Conservation (phyloP, 2,329 filamentous ascomycete species). For the Ophiostoma montium region DNA sequence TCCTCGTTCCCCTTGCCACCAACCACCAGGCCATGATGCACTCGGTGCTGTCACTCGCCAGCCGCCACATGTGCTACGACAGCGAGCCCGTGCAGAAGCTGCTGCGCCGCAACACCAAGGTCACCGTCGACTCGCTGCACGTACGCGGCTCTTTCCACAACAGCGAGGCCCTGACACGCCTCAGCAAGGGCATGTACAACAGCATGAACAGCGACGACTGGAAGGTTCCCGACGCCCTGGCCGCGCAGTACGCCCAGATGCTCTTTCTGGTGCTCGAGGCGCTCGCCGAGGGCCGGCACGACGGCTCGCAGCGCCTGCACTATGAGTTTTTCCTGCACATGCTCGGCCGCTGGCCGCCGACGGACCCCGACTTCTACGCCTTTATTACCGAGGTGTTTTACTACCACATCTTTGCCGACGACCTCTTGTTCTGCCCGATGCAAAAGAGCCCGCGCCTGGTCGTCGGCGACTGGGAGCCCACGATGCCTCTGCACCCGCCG, state of each 20-base stretch:
- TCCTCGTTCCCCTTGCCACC: constrained; percentile 69
- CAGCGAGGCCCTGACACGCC: constrained; percentile 30
- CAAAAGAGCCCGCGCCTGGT: constrained; percentile 22
- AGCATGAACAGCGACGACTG: constrained; percentile 8
- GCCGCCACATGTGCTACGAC: constrained; percentile 55
- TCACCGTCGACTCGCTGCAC: constrained; percentile 31
- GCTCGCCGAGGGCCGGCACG: constrained; percentile 38
- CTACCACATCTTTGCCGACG: constrained; percentile 60
- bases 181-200: constrained; percentile 29
- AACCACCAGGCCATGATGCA: constrained; percentile 78
- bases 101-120: constrained; percentile 33
- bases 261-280: constrained; percentile 46
- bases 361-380: constrained; percentile 49
- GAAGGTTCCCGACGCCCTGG: constrained; percentile 28
- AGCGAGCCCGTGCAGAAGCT: constrained; percentile 41
- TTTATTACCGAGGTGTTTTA: constrained; percentile 69
- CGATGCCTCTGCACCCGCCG: constrained; percentile 29
- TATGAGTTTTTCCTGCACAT: constrained; percentile 62
- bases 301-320: constrained; percentile 65
- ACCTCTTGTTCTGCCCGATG: constrained; percentile 38
- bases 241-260: constrained; percentile 41
- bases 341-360: constrained; percentile 45
- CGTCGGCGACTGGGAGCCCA: constrained; percentile 30
- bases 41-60: constrained; percentile 70
- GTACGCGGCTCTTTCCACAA: constrained; percentile 42